Percentiles rank a stretch among this genome's conserved stretches.
phyloP scores from a whole-genome alignment of 371 early-diverging fungal species.

The Capillidium heterosporum region DNA sequence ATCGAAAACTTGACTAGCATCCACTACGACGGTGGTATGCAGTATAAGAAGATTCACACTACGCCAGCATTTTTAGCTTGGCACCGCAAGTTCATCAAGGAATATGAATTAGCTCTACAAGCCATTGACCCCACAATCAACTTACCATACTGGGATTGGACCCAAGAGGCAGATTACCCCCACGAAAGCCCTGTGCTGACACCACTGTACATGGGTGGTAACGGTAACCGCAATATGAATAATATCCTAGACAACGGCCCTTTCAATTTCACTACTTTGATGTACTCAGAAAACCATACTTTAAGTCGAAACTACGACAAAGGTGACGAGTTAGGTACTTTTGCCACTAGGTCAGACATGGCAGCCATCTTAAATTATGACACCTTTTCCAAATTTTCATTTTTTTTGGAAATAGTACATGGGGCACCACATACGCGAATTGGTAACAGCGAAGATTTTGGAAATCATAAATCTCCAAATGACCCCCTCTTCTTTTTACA shows the following conservation, averaged over 20 bases:
- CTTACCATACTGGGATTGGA: conserved; percentile 7
- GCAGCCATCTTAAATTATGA: neutral
- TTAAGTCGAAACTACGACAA: neutral
- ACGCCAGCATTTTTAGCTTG: conserved; percentile 1
- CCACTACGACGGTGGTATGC: neutral
- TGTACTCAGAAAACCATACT: neutral
- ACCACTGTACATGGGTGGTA: conserved; percentile 8
- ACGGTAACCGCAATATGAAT: conserved; percentile 4
- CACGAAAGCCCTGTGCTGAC: conserved; percentile 6
- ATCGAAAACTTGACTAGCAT: neutral
- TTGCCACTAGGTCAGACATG: neutral
- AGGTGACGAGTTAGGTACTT: neutral
- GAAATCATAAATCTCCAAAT: neutral
- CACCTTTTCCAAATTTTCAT: neutral
- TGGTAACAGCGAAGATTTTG: neutral
- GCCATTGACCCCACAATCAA: neutral
- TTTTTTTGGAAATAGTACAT: neutral
- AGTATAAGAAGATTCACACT: neutral
- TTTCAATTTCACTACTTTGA: neutral
- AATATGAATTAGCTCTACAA: neutral
- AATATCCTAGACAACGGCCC: neutral
- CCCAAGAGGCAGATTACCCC: neutral
- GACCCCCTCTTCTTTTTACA: conserved; percentile 31
- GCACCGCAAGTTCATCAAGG: neutral
- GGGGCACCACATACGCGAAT: neutral